A percentile compares a stretch with the other conserved stretches of the same genome.
These are phyloP conservation scores for Neonectria magnoliae DNA, from an alignment of 2,329 filamentous ascomycete genomes.

Conservation along the genomic window DNA sequence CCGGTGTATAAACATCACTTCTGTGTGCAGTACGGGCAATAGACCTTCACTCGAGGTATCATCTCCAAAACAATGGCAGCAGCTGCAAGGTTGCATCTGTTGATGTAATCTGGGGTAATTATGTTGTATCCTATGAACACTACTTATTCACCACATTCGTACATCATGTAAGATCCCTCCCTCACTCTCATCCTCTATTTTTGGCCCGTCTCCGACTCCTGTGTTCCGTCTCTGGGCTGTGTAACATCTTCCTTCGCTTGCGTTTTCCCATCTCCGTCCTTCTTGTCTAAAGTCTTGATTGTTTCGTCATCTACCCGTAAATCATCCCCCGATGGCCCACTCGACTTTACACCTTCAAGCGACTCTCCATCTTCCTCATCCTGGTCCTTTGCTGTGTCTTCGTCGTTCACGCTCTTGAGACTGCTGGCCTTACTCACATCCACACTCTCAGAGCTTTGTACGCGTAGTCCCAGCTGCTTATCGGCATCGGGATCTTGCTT, in stretches of 20 bases:
- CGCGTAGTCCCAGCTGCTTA: conserved; percentile 75
- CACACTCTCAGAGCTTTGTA: conserved; percentile 71
- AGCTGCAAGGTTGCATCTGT: background rate
- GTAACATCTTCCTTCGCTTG: background rate
- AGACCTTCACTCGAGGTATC: background rate
- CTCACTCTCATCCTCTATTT: background rate
- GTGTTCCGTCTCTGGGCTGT: background rate
- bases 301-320: conserved; percentile 32
- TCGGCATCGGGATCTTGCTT: conserved; percentile 54
- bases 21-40: background rate
- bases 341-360: conserved; percentile 49
- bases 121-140: background rate
- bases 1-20: too few relatives aligned
- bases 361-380: conserved; percentile 34
- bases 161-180: background rate
- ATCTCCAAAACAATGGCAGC: background rate
- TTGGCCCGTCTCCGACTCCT: background rate
- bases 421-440: conserved; percentile 79
- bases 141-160: background rate
- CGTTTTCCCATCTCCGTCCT: background rate
- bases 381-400: conserved; percentile 15
- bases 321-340: conserved; percentile 50
- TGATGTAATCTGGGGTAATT: background rate
- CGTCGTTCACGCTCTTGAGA: conserved; percentile 55
- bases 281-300: conserved; percentile 11